These are phyloP conservation scores for Paramarasmius palmivorus DNA, from an alignment of 1,284 basidiomycete genomes.

Conservation along the genomic window DNA sequence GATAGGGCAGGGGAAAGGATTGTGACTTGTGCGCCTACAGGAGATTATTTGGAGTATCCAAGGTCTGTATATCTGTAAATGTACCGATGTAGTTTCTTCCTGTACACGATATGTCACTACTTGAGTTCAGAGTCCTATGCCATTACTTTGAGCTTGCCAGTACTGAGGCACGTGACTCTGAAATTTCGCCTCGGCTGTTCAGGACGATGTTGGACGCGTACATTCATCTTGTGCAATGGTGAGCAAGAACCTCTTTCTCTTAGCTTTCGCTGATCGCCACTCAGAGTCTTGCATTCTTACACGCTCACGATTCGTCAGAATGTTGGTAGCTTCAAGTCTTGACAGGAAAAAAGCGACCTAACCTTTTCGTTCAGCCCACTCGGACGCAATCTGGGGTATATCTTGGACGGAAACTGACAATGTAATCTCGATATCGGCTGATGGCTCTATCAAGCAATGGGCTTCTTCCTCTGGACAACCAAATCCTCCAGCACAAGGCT, in stretches of 20 bases:
- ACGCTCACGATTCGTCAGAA: conserved; percentile 72
- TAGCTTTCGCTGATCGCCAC: not conserved
- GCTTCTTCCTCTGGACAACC: conserved; percentile 64
- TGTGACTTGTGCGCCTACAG: too few species aligned
- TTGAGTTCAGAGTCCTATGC: too few species aligned
- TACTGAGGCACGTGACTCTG: too few species aligned
- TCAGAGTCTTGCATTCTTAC: conserved; percentile 74
- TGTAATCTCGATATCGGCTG: conserved; percentile 70
- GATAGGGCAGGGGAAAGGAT: not conserved
- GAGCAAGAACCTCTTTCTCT: too few species aligned
- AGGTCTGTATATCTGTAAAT: too few species aligned
- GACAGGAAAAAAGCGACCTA: not conserved
- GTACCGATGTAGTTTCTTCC: too few species aligned
- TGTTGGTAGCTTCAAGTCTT: conserved; percentile 34
- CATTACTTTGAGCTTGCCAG: too few species aligned
- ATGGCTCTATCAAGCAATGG: conserved; percentile 75
- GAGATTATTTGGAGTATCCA: too few species aligned
- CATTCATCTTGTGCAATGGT: too few species aligned
- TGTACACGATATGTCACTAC: too few species aligned
- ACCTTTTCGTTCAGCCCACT: conserved; percentile 41
- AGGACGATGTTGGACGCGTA: too few species aligned
- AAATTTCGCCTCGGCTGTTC: too few species aligned
- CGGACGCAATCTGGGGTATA: conserved; percentile 79
- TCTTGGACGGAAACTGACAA: conserved; percentile 72
- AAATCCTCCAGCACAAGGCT: conserved; percentile 45